These are phyloP conservation scores for Alternaria sp. DNA, from an alignment of 2,329 filamentous ascomycete genomes.

Conservation along the genomic window DNA sequence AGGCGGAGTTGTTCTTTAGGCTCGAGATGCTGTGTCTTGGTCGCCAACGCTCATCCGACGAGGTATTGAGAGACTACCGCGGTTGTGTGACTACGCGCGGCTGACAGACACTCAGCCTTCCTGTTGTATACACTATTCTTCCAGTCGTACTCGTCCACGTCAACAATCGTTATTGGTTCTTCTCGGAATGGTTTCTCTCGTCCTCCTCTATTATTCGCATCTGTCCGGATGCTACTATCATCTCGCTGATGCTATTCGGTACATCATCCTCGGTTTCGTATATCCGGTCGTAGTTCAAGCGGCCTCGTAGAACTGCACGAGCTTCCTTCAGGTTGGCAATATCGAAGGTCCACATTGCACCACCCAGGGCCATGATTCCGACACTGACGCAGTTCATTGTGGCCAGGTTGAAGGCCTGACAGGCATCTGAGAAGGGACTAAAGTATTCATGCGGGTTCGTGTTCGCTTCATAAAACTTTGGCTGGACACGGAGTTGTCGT, in stretches of 20 bases:
- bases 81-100: background rate
- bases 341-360: constrained; percentile 78
- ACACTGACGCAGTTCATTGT: constrained; percentile 85
- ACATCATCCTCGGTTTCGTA: constrained; percentile 57
- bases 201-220: constrained; percentile 45
- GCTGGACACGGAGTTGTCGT: constrained; percentile 68
- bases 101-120: constrained; percentile 7
- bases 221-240: constrained; percentile 56
- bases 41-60: background rate
- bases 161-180: constrained; percentile 24
- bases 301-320: constrained; percentile 66
- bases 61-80: background rate
- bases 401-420: constrained; percentile 84
- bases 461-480: constrained; percentile 75
- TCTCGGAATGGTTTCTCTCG: constrained; percentile 19
- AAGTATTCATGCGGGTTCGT: constrained; percentile 58
- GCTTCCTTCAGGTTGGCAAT: constrained; percentile 65
- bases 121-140: constrained; percentile 36
- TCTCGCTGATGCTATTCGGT: constrained; percentile 37
- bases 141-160: constrained; percentile 31
- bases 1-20: background rate
- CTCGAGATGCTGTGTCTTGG: background rate
- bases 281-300: constrained; percentile 62
- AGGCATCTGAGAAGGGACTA: constrained; percentile 75
- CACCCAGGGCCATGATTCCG: constrained; percentile 77